These are phyloP conservation scores for Aspergillus sp. DNA, from an alignment of 2,329 filamentous ascomycete species.

Conservation along the genomic window DNA sequence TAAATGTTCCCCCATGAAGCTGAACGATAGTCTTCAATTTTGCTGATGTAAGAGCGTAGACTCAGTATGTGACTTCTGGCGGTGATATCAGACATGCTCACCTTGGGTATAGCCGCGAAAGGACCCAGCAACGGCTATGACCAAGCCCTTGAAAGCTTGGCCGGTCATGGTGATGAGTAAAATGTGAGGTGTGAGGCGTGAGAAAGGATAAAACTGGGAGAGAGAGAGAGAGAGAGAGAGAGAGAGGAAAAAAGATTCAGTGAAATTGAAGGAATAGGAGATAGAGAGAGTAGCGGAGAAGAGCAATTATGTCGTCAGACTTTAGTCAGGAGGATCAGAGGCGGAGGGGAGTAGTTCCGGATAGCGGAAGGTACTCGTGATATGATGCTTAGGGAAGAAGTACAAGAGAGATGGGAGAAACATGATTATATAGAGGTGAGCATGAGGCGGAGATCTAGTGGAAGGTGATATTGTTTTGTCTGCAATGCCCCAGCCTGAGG, in stretches of 20 bases:
- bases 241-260: not conserved
- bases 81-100: slow-evolving; percentile 18
- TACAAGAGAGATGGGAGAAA: not conserved
- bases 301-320: not conserved
- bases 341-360: not conserved
- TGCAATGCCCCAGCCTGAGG: not conserved
- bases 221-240: not conserved
- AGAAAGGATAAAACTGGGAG: not conserved
- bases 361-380: not conserved
- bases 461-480: not conserved
- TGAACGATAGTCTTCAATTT: slow-evolving; percentile 31
- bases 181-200: not conserved
- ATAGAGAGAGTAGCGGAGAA: not conserved
- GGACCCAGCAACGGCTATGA: slow-evolving; percentile 62
- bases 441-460: not conserved
- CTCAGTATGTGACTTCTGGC: not conserved
- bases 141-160: slow-evolving; percentile 29
- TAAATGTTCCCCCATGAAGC: slow-evolving; percentile 37
- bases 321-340: not conserved
- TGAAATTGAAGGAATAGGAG: not conserved
- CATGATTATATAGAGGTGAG: not conserved
- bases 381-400: not conserved
- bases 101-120: slow-evolving; percentile 59
- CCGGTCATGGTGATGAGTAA: slow-evolving; percentile 8
- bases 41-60: slow-evolving; percentile 9